Percentiles rank a stretch among this genome's conserved stretches.
These are phyloP conservation scores for Nitzschia inconspicua DNA, from an alignment of 108 stramenopile species.

Conservation along the genomic window DNA sequence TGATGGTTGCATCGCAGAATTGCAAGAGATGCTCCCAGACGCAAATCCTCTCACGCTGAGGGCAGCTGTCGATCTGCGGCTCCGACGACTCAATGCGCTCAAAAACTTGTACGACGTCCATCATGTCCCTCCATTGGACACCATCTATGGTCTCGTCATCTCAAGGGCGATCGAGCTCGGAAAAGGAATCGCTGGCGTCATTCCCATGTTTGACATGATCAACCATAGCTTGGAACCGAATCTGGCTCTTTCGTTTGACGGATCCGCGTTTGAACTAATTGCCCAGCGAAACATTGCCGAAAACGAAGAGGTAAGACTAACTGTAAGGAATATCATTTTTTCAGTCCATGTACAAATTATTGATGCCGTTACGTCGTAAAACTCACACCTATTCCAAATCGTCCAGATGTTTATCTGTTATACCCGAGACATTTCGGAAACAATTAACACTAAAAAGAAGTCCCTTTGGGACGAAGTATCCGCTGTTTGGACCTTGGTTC, in stretches of 20 bases:
- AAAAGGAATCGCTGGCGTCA: conserved; percentile 25
- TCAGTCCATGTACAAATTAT: too few relatives aligned
- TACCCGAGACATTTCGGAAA: too few relatives aligned
- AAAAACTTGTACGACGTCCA: conserved; percentile 14
- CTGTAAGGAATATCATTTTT: too few relatives aligned
- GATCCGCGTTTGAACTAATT: conserved; percentile 22
- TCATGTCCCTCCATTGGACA: too few relatives aligned
- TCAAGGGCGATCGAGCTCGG: conserved; percentile 42
- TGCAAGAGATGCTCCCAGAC: conserved; percentile 32
- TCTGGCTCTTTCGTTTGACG: conserved; percentile 26
- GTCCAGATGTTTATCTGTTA: too few relatives aligned
- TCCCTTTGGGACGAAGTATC: too few relatives aligned
- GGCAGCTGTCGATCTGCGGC: conserved; percentile 35
- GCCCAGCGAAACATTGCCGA: conserved; percentile 27
- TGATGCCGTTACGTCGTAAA: too few relatives aligned
- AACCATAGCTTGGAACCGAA: conserved; percentile 46
- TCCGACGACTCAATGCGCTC: conserved; percentile 26
- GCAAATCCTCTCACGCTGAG: conserved; percentile 29
- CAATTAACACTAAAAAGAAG: too few relatives aligned
- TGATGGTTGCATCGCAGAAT: conserved; percentile 10
- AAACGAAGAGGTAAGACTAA: conserved; percentile 38
- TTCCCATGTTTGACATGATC: conserved; percentile 61
- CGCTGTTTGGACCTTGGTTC: too few relatives aligned
- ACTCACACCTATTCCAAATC: too few relatives aligned
- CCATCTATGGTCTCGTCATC: conserved; percentile 29